Conservation (phyloP, 192 early-diverging fungal species). For the Piromyces finnis region DNA sequence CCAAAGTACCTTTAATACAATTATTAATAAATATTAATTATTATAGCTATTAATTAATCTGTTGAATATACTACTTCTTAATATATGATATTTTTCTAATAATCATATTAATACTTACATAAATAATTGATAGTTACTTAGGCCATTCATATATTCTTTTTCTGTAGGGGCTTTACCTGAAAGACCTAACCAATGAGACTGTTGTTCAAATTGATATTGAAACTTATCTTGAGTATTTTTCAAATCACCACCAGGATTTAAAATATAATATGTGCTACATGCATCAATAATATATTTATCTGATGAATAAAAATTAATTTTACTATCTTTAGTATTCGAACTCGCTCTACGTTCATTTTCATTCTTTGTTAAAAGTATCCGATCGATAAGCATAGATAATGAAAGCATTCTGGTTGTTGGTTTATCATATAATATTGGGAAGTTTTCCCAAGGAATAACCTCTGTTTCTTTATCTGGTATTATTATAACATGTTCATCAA, state of each 20-base stretch:
- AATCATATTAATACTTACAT: too few species aligned
- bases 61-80: too few species aligned
- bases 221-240: conserved; percentile 64
- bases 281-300: conserved; percentile 9
- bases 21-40: background rate
- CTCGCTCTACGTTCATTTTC: conserved; percentile 7
- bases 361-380: background rate
- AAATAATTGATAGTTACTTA: conserved; percentile 39
- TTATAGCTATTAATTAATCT: too few species aligned
- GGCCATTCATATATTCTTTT: conserved; percentile 32
- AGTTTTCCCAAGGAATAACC: conserved; percentile 74
- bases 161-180: conserved; percentile 47
- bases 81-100: too few species aligned
- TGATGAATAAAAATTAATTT: too few species aligned
- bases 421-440: conserved; percentile 47
- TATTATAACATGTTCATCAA: conserved; percentile 50
- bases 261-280: conserved; percentile 49
- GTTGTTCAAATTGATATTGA: conserved; percentile 20
- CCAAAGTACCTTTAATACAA: conserved; percentile 59
- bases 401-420: conserved; percentile 70
- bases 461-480: conserved; percentile 73
- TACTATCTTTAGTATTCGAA: background rate
- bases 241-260: conserved; percentile 85
- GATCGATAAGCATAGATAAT: conserved; percentile 45
- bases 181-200: conserved; percentile 48